These are phyloP conservation scores for Kuraishia capsulata DNA, from an alignment of 805 yeast genomes.

Conservation along the genomic window DNA sequence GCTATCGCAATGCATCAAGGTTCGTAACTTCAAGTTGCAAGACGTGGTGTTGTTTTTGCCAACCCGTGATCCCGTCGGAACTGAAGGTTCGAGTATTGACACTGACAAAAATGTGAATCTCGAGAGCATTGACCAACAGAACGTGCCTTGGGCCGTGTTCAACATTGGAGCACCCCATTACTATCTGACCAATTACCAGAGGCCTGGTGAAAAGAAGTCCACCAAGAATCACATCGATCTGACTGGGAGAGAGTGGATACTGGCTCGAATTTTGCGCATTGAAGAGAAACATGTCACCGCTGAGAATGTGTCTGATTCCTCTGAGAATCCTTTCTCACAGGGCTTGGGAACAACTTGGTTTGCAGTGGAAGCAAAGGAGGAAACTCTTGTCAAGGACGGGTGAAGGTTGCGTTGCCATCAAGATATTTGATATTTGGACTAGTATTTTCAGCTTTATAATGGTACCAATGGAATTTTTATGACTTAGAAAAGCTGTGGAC, in stretches of 20 bases:
- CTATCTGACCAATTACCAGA: conserved; percentile 30
- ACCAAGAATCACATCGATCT: conserved; percentile 12
- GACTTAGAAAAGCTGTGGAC: no score
- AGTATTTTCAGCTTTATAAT: no score
- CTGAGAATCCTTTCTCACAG: conserved; percentile 57
- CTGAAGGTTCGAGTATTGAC: background rate
- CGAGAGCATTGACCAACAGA: conserved; percentile 5
- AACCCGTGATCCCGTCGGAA: conserved; percentile 24
- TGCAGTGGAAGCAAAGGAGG: conserved; percentile 46
- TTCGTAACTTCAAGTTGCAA: conserved; percentile 56
- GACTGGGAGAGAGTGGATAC: conserved; percentile 67
- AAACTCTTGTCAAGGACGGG: conserved; percentile 8
- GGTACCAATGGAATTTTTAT: no score
- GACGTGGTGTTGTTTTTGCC: conserved; percentile 84
- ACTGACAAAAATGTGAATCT: conserved; percentile 1
- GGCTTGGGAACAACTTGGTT: conserved; percentile 59
- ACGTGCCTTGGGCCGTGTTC: conserved; percentile 88
- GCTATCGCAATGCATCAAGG: conserved; percentile 46
- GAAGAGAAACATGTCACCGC: conserved; percentile 43
- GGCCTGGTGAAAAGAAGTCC: background rate
- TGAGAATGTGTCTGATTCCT: conserved; percentile 23
- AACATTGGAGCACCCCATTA: conserved; percentile 83
- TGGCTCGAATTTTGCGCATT: conserved; percentile 58
- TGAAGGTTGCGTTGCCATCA: no score
- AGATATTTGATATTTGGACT: no score